Base-by-base conservation (phyloP, 179 eudicot genomes). In the Camellia oleifera region DNA sequence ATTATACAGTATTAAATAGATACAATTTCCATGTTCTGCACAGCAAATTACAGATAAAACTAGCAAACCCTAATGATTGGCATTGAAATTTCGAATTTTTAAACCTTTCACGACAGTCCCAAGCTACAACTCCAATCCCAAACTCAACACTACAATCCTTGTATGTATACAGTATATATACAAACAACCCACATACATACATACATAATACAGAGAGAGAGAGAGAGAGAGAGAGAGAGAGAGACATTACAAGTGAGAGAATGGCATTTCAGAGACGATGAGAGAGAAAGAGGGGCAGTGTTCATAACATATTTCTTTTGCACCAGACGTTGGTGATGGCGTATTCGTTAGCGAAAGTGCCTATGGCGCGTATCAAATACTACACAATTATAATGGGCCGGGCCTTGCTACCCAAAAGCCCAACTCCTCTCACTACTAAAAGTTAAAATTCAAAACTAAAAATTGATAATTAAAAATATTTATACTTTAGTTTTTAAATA, bases 171-270 rank as follows among this genome's bases (percentile, higher is more conserved):
- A 12, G 40, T 32, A 5, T 46, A 46, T 1, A 1, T 50, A n/a
- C 5, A 12, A 5, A 46, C 40, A 3, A 1, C n/a, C 18, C 5
- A 18, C 44, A 61, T 61, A 26, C 4, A 23, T 20, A 77, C 23
- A 66, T 20, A 54, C 4, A 12, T 5, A n/a, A 8, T 7, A 54
- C 7, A 40, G 68, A 60, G 71, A 44, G 64, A 46, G 77, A 48
- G 76, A 64, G 80, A 7, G 7, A 45, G 45, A 23, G 23, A 18
- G 62, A 12, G 61, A 50, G 56, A 54, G 73, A 54, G 53, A 58
- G 78, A 44, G 77, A 23, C 78, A 80, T 80, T 57, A 82, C 88
- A 78, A 17, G 10, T 56, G 62, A 80, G 83, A 75, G 66, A 76
- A 78, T 46, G 76, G 78, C 82, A 85, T 83, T 70, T 66, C 78